phyloP scores from a whole-genome alignment of 2,329 filamentous ascomycete species.

The Sclerotinia nivalis region DNA sequence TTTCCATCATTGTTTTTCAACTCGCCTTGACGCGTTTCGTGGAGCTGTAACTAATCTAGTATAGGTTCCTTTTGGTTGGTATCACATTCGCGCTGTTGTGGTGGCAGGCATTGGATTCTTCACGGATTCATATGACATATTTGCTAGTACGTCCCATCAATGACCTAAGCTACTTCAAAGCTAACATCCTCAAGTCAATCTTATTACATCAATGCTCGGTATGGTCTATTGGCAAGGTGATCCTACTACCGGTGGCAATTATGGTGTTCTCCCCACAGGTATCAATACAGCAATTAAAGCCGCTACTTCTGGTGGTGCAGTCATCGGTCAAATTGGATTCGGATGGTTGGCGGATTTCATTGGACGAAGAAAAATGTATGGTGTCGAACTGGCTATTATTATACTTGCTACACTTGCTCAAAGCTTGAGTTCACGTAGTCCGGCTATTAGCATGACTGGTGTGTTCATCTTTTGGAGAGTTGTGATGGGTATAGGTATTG shows the following conservation, averaged over 20 bases:
- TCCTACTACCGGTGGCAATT: slow-evolving; percentile 48
- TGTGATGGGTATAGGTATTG: slow-evolving; percentile 76
- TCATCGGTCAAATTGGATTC: slow-evolving; percentile 76
- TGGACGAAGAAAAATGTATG: slow-evolving; percentile 81
- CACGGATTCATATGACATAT: slow-evolving; percentile 79
- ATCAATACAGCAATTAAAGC: slow-evolving; percentile 77
- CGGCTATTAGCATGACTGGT: slow-evolving; percentile 59
- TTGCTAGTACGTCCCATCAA: slow-evolving; percentile 53
- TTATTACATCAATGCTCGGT: slow-evolving; percentile 70
- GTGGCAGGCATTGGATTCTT: slow-evolving; percentile 84
- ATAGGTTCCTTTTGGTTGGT: slow-evolving; percentile 65
- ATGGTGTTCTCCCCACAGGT: slow-evolving; percentile 60
- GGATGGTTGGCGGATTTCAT: slow-evolving; percentile 75
- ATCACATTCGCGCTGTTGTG: slow-evolving; percentile 71
- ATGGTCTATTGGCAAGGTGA: slow-evolving; percentile 70
- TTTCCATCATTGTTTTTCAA: neutral
- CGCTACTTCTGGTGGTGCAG: slow-evolving; percentile 76
- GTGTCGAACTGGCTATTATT: slow-evolving; percentile 72
- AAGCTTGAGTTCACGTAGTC: slow-evolving; percentile 61
- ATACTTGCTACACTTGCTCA: slow-evolving; percentile 70
- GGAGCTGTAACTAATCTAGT: neutral
- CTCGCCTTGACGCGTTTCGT: neutral
- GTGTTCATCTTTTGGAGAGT: slow-evolving; percentile 74
- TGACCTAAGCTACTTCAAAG: neutral
- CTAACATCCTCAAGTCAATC: slow-evolving; percentile 50